These are phyloP conservation scores for Glycine tomentella DNA, from an alignment of 306 rosid genomes.

Conservation along the genomic window DNA sequence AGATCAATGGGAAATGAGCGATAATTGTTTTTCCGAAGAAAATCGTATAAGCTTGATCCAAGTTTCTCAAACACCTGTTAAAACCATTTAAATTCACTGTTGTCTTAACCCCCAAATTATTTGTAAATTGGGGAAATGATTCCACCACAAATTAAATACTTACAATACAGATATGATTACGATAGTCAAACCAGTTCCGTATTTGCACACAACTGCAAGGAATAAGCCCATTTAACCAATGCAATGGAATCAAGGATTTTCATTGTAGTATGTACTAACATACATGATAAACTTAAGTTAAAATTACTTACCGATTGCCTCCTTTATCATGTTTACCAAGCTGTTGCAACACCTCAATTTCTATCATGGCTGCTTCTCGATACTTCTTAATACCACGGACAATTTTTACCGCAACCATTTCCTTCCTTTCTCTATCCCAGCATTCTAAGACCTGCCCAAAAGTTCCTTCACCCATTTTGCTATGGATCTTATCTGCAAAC, in stretches of 20 bases:
- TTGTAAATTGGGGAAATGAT: constrained; percentile 79
- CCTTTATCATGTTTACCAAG: constrained; percentile 91
- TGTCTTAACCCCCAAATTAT: constrained; percentile 77
- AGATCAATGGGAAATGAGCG: constrained; percentile 99
- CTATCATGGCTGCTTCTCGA: constrained; percentile 98
- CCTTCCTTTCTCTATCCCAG: constrained; percentile 92
- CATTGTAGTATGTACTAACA: background rate
- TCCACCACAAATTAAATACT: constrained; percentile 91
- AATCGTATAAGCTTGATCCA: constrained; percentile 99
- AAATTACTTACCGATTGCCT: constrained; percentile 81
- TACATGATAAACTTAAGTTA: background rate
- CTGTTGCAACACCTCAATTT: constrained; percentile 90
- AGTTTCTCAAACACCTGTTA: constrained; percentile 99
- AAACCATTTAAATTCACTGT: constrained; percentile 93
- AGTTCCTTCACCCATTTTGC: constrained; percentile 99
- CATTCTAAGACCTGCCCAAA: constrained; percentile 98
- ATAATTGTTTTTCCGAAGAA: constrained; percentile 99
- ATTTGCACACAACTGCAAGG: constrained; percentile 99
- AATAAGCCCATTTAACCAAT: constrained; percentile 83
- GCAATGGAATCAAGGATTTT: constrained; percentile 49
- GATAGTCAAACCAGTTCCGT: constrained; percentile 99
- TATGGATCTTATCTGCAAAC: constrained; percentile 78
- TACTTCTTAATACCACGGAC: constrained; percentile 91
- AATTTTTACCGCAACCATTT: constrained; percentile 94
- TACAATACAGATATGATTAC: constrained; percentile 99